Conservation (phyloP, 495 filamentous ascomycete species). For the Neurospora tetrasperma region DNA sequence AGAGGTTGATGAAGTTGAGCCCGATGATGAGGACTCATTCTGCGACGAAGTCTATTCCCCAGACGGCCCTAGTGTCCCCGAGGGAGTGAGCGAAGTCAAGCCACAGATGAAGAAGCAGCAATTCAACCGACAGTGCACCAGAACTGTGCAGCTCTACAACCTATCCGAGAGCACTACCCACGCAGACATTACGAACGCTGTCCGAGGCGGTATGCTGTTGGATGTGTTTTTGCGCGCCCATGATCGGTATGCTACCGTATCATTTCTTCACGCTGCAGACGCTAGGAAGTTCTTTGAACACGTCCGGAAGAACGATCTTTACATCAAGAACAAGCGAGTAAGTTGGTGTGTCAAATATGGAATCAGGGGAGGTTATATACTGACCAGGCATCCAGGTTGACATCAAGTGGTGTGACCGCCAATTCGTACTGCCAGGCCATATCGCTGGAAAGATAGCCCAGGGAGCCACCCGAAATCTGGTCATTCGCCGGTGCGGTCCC, state of each 20-base stretch:
- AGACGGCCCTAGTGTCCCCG: constrained; percentile 6
- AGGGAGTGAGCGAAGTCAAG: constrained; percentile 13
- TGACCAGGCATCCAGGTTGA: constrained; percentile 42
- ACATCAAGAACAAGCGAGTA: constrained; percentile 60
- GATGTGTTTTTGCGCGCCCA: constrained; percentile 56
- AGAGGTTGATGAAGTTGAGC: constrained; percentile 14
- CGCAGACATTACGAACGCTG: constrained; percentile 51
- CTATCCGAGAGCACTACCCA: constrained; percentile 56
- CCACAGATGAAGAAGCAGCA: constrained; percentile 13
- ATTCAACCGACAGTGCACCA: constrained; percentile 37
- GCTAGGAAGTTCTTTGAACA: constrained; percentile 56
- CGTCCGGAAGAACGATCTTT: constrained; percentile 55
- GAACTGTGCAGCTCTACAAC: constrained; percentile 54
- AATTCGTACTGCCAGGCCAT: constrained; percentile 58
- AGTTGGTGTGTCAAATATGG: constrained; percentile 10
- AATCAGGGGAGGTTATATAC: neutral
- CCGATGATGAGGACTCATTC: constrained; percentile 16
- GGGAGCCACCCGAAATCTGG: constrained; percentile 71
- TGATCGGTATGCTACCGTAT: constrained; percentile 55
- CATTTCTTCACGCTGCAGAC: constrained; percentile 55
- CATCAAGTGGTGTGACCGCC: constrained; percentile 60
- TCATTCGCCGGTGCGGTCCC: constrained; percentile 47
- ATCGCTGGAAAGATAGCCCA: constrained; percentile 54
- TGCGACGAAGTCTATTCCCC: constrained; percentile 14
- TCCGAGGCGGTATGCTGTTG: constrained; percentile 60